Evolutionary conservation across 176 grass and related monocot species (phyloP), one percentile per base, ranked within the genome.

Genomic region (Oropetium thomaeum): DNA sequence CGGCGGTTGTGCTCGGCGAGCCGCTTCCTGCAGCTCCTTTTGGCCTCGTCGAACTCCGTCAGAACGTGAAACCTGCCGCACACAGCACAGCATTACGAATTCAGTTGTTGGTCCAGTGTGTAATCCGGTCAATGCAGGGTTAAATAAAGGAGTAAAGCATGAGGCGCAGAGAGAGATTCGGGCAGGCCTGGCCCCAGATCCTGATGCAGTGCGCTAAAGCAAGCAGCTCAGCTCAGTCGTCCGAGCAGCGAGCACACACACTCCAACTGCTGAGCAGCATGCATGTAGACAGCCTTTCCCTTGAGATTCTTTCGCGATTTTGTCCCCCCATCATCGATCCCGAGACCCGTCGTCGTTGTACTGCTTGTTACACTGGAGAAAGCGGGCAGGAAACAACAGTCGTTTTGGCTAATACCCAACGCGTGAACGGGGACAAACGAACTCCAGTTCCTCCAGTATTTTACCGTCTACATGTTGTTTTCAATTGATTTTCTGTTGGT

Each of bases 1-100:
- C 90, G 87, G 62, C 90, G 87, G 87, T 93, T 93, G 90, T 93
- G 84, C 87, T 93, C 90, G 3, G 90, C 87, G 13, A 87, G 84
- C 63, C 90, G 84, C 84, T 87, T 89, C 81, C 87, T 44, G 81
- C 90, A 93, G 87, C 84, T 93, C 57, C 90, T 82, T 59, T 93
- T 93, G 41, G 81, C 77, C 73, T 93, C 87, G 61, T 93, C 90
- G 12, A 93, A 93, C 81, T 93, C 90, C 0, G 84, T 67, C 3
- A 93, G 84, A 68, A 82, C 90, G 69, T 93, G 90, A 23, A 93
- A 93, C 87, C 90, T 93, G n/a, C 8, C 35, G 58, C 16, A 78
- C 31, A 10, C 3, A 53, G n/a, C n/a, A n/a, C n/a, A n/a, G n/a
- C n/a, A n/a, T n/a, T n/a, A n/a, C n/a, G n/a, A n/a, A n/a, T n/a